These are phyloP conservation scores for Huntiella savannae DNA, from an alignment of 2,329 filamentous ascomycete species.

Conservation along the genomic window DNA sequence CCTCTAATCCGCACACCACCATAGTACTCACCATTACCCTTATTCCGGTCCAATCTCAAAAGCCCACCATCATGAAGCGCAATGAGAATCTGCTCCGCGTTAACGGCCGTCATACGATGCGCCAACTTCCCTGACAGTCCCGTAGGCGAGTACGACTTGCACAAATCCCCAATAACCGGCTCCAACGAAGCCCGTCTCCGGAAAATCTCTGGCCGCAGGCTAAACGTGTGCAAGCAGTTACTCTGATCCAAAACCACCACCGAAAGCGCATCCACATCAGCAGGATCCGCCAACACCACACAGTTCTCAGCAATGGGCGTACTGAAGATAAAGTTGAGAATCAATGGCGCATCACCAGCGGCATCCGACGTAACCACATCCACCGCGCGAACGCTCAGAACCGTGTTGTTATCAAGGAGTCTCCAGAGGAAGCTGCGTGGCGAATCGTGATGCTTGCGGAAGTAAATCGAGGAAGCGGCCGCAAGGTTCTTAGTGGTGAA, in stretches of 20 bases:
- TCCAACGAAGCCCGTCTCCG: slow-evolving; percentile 49
- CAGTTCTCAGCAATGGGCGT: slow-evolving; percentile 56
- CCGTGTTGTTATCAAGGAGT: slow-evolving; percentile 57
- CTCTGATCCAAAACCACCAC: slow-evolving; percentile 62
- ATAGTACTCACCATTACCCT: slow-evolving; percentile 24
- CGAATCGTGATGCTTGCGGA: slow-evolving; percentile 53
- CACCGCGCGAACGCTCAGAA: slow-evolving; percentile 65
- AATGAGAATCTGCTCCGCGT: slow-evolving; percentile 54
- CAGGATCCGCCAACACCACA: slow-evolving; percentile 62
- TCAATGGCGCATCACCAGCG: slow-evolving; percentile 50
- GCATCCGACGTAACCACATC: slow-evolving; percentile 43
- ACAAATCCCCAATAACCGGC: slow-evolving; percentile 54
- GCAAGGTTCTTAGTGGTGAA: slow-evolving; percentile 61
- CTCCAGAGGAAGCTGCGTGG: slow-evolving; percentile 86
- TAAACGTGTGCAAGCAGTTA: slow-evolving; percentile 69
- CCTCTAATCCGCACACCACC: not conserved
- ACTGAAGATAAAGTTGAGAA: slow-evolving; percentile 60
- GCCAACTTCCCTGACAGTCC: slow-evolving; percentile 60
- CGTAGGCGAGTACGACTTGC: slow-evolving; percentile 54
- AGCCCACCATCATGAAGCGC: slow-evolving; percentile 65
- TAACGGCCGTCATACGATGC: slow-evolving; percentile 62
- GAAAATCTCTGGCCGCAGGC: slow-evolving; percentile 69
- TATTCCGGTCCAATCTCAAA: slow-evolving; percentile 46
- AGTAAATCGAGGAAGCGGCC: slow-evolving; percentile 63
- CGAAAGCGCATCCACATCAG: slow-evolving; percentile 57